Percentiles rank a stretch among this genome's conserved stretches.
Evolutionary conservation across 2,329 filamentous ascomycete genomes (phyloP).

Genomic region (Penicillium sclerotigenum): DNA sequence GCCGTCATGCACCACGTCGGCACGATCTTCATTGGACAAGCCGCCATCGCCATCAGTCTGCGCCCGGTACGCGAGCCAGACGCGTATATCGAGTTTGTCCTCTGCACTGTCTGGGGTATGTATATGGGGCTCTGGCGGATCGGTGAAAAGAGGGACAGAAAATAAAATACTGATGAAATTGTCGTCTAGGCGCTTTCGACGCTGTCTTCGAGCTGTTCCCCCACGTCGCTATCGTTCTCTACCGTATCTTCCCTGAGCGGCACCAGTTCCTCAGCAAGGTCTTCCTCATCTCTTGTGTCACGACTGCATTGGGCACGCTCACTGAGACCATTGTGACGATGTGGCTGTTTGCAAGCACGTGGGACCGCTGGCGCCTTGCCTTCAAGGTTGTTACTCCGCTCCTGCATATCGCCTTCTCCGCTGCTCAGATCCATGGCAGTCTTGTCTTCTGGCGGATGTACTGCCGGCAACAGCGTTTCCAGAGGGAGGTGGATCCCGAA

Average conservation of each 20-base stretch:
- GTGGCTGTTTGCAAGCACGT: constrained; percentile 45
- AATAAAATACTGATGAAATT: not conserved
- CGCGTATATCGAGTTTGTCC: constrained; percentile 37
- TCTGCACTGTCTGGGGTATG: constrained; percentile 43
- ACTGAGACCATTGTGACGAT: constrained; percentile 46
- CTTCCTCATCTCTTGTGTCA: constrained; percentile 38
- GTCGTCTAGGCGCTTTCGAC: constrained; percentile 43
- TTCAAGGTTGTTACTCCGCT: constrained; percentile 47
- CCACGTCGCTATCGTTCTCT: constrained; percentile 47
- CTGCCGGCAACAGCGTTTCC: constrained; percentile 12
- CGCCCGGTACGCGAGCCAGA: constrained; percentile 27
- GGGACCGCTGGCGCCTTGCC: constrained; percentile 42
- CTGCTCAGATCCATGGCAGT: constrained; percentile 45
- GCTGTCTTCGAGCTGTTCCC: constrained; percentile 48
- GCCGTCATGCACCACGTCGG: constrained; percentile 44
- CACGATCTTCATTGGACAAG: constrained; percentile 43
- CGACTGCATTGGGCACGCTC: constrained; percentile 40
- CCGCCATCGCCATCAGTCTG: constrained; percentile 42
- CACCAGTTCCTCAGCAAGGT: constrained; percentile 42
- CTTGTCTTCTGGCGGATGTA: constrained; percentile 44
- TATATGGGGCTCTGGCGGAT: not conserved
- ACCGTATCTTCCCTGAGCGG: constrained; percentile 40
- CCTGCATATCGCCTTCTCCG: constrained; percentile 43
- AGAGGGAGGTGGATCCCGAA: not conserved
- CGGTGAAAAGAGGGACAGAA: not conserved